Evolutionary conservation across 148 eudicot genomes (phyloP).

Genomic region (Oxyria digyna): DNA sequence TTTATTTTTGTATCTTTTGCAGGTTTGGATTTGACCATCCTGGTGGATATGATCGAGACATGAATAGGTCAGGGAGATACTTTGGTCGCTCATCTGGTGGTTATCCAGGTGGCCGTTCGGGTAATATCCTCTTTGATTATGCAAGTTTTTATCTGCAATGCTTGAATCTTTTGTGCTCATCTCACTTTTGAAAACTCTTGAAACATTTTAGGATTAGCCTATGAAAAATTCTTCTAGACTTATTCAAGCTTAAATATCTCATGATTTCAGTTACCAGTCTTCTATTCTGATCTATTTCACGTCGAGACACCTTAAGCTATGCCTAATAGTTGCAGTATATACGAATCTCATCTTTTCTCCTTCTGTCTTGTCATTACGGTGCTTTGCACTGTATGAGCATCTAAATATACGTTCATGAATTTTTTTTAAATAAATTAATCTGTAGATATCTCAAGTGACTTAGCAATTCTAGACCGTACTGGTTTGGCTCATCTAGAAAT

Average conservation of each 20-base stretch:
- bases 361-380: background rate
- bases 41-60: constrained; percentile 72
- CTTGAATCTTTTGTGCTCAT: background rate
- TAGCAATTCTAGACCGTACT: background rate
- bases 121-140: constrained; percentile 14
- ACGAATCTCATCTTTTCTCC: no score
- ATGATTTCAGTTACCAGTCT: background rate
- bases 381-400: background rate
- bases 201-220: no score
- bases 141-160: background rate
- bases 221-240: no score
- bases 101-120: constrained; percentile 59
- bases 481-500: background rate
- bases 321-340: background rate
- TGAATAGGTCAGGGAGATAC: constrained; percentile 84
- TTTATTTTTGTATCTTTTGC: background rate
- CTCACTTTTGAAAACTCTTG: background rate
- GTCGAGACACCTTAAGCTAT: background rate
- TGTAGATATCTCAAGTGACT: background rate
- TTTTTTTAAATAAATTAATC: background rate
- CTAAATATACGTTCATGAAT: background rate
- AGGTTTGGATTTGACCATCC: constrained; percentile 84
- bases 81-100: constrained; percentile 64
- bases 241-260: background rate
- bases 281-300: background rate